Evolutionary conservation across 441 rosid genomes (phyloP), one percentile per base, ranked within the genome.

Genomic region (Eruca vesicaria): DNA sequence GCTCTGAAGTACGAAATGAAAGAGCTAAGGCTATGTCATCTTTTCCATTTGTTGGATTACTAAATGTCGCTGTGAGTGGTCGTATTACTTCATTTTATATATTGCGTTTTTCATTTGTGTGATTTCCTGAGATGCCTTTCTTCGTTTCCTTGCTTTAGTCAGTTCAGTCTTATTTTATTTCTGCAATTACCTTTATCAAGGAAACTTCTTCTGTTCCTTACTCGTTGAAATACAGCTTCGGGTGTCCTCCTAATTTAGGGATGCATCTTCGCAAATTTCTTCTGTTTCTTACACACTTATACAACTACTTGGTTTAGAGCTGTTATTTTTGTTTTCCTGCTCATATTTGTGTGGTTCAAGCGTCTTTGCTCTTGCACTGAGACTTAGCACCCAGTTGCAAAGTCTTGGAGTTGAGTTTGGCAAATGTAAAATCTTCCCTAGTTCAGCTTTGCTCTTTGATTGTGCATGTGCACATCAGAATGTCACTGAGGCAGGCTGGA

Each of bases 41-140:
- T 16, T 76, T 79, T 68, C 99, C 98, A 19, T 84, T 79, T 77
- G 79, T 84, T 80, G 99, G 97, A 72, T 81, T 96, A 74, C 82
- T 96, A 77, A 92, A 92, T 83, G 84, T 94, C 68, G 98, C 97
- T 81, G 99, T 96, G 87, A 96, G 98, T 66, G 69, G 62, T 77
- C 71, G 71, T 59, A 11, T 79, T 50, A 36, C 29, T 69, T 76
- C 43, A 57, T 7, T 59, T 43, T 48, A n/a, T 26, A 2, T 3
- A 0, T 64, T 36, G 59, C 62, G 41, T 41, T 20, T 52, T 75
- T 69, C 38, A 29, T 38, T 23, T 64, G 16, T 45, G 41, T 73
- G 68, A 62, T 55, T 63, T 73, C 52, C 31, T 29, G 58, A 52
- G 26, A 9, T 52, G 57, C 26, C 14, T 18, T 65, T 62, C 62